These are phyloP conservation scores for Ascomycota sp. DNA, from an alignment of 2,329 filamentous ascomycete species.

Conservation along the genomic window DNA sequence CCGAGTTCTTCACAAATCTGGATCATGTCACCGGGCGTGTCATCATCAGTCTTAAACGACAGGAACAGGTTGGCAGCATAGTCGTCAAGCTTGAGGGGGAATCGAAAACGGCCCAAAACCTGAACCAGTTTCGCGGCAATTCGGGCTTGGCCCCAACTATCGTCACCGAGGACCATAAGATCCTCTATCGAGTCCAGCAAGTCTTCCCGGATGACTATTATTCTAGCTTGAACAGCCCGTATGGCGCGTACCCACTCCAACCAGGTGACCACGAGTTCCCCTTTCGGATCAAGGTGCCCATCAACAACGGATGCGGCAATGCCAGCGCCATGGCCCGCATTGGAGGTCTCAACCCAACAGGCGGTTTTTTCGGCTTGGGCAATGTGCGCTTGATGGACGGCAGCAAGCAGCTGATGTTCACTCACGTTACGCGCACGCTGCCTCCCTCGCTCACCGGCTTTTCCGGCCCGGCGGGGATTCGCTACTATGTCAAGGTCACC, in stretches of 20 bases:
- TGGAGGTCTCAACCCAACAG: conserved; percentile 23
- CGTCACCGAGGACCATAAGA: conserved; percentile 41
- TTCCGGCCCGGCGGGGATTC: conserved; percentile 67
- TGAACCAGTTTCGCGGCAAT: conserved; percentile 17
- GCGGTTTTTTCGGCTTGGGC: conserved; percentile 24
- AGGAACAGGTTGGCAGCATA: conserved; percentile 49
- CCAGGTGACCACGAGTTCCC: conserved; percentile 54
- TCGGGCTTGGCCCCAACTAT: conserved; percentile 20
- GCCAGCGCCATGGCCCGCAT: conserved; percentile 28
- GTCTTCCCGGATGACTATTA: conserved; percentile 43
- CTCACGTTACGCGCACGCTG: conserved; percentile 64
- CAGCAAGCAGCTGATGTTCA: conserved; percentile 36
- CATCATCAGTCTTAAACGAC: conserved; percentile 32
- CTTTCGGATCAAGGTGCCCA: conserved; percentile 54
- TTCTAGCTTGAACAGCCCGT: conserved; percentile 16
- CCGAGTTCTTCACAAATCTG: conserved; percentile 59
- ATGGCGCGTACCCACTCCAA: conserved; percentile 34
- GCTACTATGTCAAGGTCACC: conserved; percentile 90
- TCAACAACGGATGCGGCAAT: conserved; percentile 51
- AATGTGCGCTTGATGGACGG: conserved; percentile 39
- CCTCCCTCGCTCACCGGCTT: conserved; percentile 79
- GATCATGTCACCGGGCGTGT: conserved; percentile 46
- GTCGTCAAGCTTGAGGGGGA: conserved; percentile 71
- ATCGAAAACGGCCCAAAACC: conserved; percentile 40
- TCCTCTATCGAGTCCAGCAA: conserved; percentile 50